These are phyloP conservation scores for Neopestalotiopsis sp. DNA, from an alignment of 2,329 filamentous ascomycete genomes.

Conservation along the genomic window DNA sequence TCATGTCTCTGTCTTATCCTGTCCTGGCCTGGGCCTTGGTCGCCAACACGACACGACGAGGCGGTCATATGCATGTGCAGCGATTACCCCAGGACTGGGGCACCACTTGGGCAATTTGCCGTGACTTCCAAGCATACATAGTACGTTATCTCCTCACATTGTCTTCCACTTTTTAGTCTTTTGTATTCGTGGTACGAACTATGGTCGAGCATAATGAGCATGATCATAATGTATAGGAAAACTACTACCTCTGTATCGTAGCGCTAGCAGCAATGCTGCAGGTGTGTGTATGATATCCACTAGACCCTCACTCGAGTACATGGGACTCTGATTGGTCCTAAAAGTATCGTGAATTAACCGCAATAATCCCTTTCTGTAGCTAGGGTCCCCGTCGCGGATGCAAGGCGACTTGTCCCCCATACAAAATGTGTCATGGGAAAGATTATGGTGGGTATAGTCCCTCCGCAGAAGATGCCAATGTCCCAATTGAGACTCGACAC, in stretches of 20 bases:
- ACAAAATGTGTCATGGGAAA: slow-evolving; percentile 4
- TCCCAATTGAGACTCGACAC: background rate
- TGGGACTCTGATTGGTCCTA: background rate
- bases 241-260: background rate
- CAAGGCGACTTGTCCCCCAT: slow-evolving; percentile 3
- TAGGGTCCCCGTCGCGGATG: slow-evolving; percentile 1
- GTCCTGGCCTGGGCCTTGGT: background rate
- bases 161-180: background rate
- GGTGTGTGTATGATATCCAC: background rate
- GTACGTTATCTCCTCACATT: background rate
- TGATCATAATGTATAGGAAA: slow-evolving; percentile 5
- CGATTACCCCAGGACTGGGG: background rate
- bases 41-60: background rate
- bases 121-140: background rate
- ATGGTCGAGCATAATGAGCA: background rate
- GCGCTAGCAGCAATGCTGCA: background rate
- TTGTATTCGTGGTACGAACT: background rate
- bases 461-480: slow-evolving; percentile 1
- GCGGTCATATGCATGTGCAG: background rate
- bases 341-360: background rate
- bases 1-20: background rate
- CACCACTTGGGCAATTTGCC: background rate
- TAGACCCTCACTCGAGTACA: background rate
- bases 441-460: background rate
- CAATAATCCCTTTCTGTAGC: background rate